These are phyloP conservation scores for Gaillardinia entomophila DNA, from an alignment of 805 yeast genomes.

Conservation along the genomic window DNA sequence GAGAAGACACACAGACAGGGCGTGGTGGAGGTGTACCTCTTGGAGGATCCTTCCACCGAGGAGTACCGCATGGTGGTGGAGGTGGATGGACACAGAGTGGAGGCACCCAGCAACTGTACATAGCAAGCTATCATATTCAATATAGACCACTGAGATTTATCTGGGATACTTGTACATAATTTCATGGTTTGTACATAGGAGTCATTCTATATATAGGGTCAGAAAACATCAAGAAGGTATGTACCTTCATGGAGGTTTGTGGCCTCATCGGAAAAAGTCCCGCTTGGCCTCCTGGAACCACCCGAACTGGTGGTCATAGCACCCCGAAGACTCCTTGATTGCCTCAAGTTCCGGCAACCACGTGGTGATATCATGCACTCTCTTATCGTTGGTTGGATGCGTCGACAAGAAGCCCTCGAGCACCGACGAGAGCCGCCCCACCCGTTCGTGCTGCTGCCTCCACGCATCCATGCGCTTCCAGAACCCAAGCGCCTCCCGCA, in stretches of 20 bases:
- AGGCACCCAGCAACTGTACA: too few relatives aligned
- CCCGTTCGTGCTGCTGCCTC: constrained; percentile 35
- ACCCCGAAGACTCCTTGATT: constrained; percentile 37
- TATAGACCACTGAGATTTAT: too few relatives aligned
- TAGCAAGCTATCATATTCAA: too few relatives aligned
- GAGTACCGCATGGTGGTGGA: neutral
- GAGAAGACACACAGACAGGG: constrained; percentile 18
- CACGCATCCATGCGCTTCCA: constrained; percentile 74
- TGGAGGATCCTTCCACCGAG: constrained; percentile 6
- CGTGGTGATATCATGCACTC: constrained; percentile 60
- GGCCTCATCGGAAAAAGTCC: too few relatives aligned
- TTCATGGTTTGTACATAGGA: too few relatives aligned
- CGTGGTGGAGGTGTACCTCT: constrained; percentile 24
- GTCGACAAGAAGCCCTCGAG: constrained; percentile 71
- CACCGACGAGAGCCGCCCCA: constrained; percentile 5
- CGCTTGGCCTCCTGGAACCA: constrained; percentile 10
- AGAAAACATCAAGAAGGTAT: too few relatives aligned
- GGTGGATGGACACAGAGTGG: too few relatives aligned
- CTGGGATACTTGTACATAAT: too few relatives aligned
- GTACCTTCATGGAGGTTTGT: too few relatives aligned
- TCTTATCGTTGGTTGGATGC: constrained; percentile 78
- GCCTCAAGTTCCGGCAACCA: constrained; percentile 62
- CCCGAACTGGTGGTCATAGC: constrained; percentile 15
- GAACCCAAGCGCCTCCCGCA: constrained; percentile 63
- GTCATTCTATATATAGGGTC: too few relatives aligned